phyloP scores from a whole-genome alignment of 73 alveolate genomes.

The Stentor roeselii region DNA sequence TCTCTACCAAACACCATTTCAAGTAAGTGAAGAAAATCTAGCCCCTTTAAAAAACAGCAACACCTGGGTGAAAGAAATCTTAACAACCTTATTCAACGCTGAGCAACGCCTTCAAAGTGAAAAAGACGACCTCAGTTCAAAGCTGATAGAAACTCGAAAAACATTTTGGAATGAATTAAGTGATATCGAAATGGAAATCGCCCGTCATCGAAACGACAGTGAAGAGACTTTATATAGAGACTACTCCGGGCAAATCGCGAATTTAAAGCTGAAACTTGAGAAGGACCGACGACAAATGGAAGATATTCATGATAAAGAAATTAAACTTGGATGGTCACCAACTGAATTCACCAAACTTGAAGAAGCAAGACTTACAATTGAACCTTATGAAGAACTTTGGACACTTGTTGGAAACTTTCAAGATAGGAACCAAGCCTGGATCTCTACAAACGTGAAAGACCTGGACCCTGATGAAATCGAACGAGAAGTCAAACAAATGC shows the following conservation, averaged over 20 bases:
- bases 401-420: slow-evolving; percentile 29
- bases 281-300: slow-evolving; percentile 35
- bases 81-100: slow-evolving; percentile 36
- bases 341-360: slow-evolving; percentile 39
- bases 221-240: slow-evolving; percentile 31
- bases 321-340: slow-evolving; percentile 28
- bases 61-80: slow-evolving; percentile 30
- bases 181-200: slow-evolving; percentile 37
- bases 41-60: slow-evolving; percentile 32
- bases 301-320: slow-evolving; percentile 38
- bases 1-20: slow-evolving; percentile 46
- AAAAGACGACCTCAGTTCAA: not conserved
- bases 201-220: slow-evolving; percentile 30
- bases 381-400: slow-evolving; percentile 47
- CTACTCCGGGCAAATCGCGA: slow-evolving; percentile 29
- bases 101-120: slow-evolving; percentile 31
- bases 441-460: slow-evolving; percentile 36
- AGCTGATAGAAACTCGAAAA: not conserved
- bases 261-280: slow-evolving; percentile 42
- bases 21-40: slow-evolving; percentile 45
- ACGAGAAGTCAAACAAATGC: slow-evolving; percentile 36
- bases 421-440: slow-evolving; percentile 45
- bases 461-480: slow-evolving; percentile 50
- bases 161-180: not conserved
- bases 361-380: slow-evolving; percentile 30